These are phyloP conservation scores for Nitzschia inconspicua DNA, from an alignment of 108 stramenopile species.

Conservation along the genomic window DNA sequence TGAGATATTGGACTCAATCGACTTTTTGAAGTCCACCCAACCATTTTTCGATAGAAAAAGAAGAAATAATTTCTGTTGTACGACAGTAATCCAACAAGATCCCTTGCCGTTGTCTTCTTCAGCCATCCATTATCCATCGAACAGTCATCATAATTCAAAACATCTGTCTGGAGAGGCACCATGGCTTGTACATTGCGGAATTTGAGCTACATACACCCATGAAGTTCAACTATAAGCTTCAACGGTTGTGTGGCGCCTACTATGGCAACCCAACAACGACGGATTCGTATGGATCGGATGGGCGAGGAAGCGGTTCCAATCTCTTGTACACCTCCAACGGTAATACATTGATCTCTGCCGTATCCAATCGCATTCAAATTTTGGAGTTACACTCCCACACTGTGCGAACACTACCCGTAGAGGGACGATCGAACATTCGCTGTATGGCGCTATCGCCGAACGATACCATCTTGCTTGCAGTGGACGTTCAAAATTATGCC, in stretches of 20 bases:
- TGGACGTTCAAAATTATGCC: slow-evolving; percentile 80
- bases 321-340: slow-evolving; percentile 92
- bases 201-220: slow-evolving; percentile 19
- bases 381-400: slow-evolving; percentile 89
- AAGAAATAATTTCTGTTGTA: too few relatives aligned
- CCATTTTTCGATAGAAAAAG: too few relatives aligned
- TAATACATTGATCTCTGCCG: slow-evolving; percentile 82
- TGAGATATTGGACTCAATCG: too few relatives aligned
- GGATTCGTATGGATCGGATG: slow-evolving; percentile 45
- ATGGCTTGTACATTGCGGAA: neutral
- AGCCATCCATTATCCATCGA: too few relatives aligned
- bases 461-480: slow-evolving; percentile 76
- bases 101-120: too few relatives aligned
- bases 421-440: slow-evolving; percentile 89
- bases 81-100: too few relatives aligned
- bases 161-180: neutral
- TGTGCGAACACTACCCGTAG: slow-evolving; percentile 84
- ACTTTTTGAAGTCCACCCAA: too few relatives aligned
- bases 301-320: slow-evolving; percentile 67
- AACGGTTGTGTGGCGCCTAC: slow-evolving; percentile 91
- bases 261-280: slow-evolving; percentile 72
- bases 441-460: slow-evolving; percentile 82
- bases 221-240: slow-evolving; percentile 95
- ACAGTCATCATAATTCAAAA: too few relatives aligned
- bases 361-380: slow-evolving; percentile 91